phyloP scores from a whole-genome alignment of 2,329 filamentous ascomycete species.

The Fusarium equiseti region DNA sequence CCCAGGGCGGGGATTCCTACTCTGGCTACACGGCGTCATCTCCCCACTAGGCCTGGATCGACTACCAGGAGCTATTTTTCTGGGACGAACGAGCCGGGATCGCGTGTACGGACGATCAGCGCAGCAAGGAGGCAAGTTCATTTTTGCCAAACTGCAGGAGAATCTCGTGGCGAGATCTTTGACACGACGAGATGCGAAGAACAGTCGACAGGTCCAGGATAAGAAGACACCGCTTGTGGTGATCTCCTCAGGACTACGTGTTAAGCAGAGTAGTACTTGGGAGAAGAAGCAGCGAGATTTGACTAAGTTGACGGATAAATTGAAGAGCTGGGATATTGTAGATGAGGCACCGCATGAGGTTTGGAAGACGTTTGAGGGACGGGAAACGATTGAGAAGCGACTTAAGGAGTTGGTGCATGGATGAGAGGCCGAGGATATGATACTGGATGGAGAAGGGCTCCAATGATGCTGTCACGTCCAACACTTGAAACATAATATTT shows the following conservation, averaged over 20 bases:
- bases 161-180: slow-evolving; percentile 87
- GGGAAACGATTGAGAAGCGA: slow-evolving; percentile 81
- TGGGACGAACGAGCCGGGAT: slow-evolving; percentile 82
- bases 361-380: slow-evolving; percentile 81
- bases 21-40: slow-evolving; percentile 88
- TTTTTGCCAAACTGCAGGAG: slow-evolving; percentile 94
- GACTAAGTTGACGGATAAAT: slow-evolving; percentile 80
- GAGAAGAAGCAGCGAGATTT: slow-evolving; percentile 86
- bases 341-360: slow-evolving; percentile 86
- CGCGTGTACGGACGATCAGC: slow-evolving; percentile 84
- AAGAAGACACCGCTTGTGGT: slow-evolving; percentile 81
- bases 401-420: slow-evolving; percentile 73
- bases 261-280: slow-evolving; percentile 78
- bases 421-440: slow-evolving; percentile 20
- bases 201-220: slow-evolving; percentile 82
- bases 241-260: slow-evolving; percentile 82
- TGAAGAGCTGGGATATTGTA: slow-evolving; percentile 88
- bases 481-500: too few relatives aligned
- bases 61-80: slow-evolving; percentile 83
- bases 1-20: slow-evolving; percentile 79
- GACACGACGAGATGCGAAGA: slow-evolving; percentile 83
- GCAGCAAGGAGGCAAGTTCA: slow-evolving; percentile 83
- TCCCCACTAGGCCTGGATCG: slow-evolving; percentile 89
- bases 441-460: too few relatives aligned
- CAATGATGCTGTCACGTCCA: too few relatives aligned